Percentiles rank a stretch among this genome's conserved stretches.
phyloP scores from a whole-genome alignment of 208 protist genomes.

The Naegleria gruberi region DNA sequence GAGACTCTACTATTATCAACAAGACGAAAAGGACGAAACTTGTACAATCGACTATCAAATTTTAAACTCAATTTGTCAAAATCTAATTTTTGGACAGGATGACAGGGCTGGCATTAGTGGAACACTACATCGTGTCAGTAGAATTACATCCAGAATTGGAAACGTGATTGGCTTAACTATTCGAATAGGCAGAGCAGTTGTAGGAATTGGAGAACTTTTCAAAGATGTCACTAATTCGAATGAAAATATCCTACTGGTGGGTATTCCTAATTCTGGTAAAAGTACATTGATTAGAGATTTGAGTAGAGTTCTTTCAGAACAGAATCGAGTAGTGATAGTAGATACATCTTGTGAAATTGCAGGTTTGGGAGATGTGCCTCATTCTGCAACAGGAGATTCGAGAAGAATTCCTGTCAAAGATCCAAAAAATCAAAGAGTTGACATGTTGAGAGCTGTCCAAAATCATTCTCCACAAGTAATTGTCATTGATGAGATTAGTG shows the following conservation, averaged over 20 bases:
- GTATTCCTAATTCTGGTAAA: slow-evolving; percentile 78
- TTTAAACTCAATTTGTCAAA: background rate
- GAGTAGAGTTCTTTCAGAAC: slow-evolving; percentile 49
- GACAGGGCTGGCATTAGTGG: slow-evolving; percentile 36
- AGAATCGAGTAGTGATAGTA: slow-evolving; percentile 66
- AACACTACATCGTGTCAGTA: slow-evolving; percentile 66
- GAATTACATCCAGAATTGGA: slow-evolving; percentile 59
- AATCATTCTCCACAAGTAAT: slow-evolving; percentile 84
- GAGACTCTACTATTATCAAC: background rate
- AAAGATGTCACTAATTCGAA: background rate
- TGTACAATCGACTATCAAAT: background rate
- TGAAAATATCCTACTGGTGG: slow-evolving; percentile 62
- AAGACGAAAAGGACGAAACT: background rate
- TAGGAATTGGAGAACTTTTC: slow-evolving; percentile 43
- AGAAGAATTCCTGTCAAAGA: slow-evolving; percentile 70
- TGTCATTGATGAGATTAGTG: slow-evolving; percentile 81
- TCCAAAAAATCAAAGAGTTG: slow-evolving; percentile 51
- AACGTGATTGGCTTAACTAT: slow-evolving; percentile 68
- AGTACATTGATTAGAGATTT: slow-evolving; percentile 81
- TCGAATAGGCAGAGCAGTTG: slow-evolving; percentile 65
- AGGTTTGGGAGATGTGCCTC: slow-evolving; percentile 67
- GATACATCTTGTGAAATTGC: slow-evolving; percentile 89
- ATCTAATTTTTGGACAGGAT: background rate
- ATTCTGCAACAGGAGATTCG: slow-evolving; percentile 69
- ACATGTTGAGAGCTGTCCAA: slow-evolving; percentile 79